Conservation (phyloP, 2,329 filamentous ascomycete genomes). For the Trichocomaceae sp. region DNA sequence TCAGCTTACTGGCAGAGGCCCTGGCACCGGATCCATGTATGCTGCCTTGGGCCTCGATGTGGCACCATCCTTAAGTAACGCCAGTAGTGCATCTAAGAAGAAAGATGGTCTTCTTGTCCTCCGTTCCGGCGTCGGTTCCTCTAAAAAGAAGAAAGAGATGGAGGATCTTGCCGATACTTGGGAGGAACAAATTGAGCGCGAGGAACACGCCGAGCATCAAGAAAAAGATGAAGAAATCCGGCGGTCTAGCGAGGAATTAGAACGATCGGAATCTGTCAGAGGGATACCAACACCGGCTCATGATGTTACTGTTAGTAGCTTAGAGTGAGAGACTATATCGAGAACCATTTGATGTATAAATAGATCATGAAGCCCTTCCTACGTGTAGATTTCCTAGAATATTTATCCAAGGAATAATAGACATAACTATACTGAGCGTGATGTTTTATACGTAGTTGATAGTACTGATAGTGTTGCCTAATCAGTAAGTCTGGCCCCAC, state of each 20-base stretch:
- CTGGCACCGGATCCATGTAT: constrained; percentile 25
- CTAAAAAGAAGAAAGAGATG: constrained; percentile 19
- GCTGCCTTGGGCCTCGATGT: constrained; percentile 19
- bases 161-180: constrained; percentile 40
- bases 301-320: background rate
- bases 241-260: constrained; percentile 8
- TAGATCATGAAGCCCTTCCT: background rate
- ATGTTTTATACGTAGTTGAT: no score
- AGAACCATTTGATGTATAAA: background rate
- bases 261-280: background rate
- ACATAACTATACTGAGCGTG: no score
- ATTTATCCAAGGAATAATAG: background rate
- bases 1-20: background rate
- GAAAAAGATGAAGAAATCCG: constrained; percentile 14
- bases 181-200: constrained; percentile 41
- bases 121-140: constrained; percentile 29
- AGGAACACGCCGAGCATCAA: constrained; percentile 29
- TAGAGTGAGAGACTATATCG: background rate
- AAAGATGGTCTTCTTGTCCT: constrained; percentile 24
- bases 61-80: constrained; percentile 14
- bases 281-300: background rate
- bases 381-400: no score
- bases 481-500: no score
- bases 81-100: constrained; percentile 24
- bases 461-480: no score